Conservation (phyloP, 2,329 filamentous ascomycete genomes). For the Trichoderma atroviride region DNA sequence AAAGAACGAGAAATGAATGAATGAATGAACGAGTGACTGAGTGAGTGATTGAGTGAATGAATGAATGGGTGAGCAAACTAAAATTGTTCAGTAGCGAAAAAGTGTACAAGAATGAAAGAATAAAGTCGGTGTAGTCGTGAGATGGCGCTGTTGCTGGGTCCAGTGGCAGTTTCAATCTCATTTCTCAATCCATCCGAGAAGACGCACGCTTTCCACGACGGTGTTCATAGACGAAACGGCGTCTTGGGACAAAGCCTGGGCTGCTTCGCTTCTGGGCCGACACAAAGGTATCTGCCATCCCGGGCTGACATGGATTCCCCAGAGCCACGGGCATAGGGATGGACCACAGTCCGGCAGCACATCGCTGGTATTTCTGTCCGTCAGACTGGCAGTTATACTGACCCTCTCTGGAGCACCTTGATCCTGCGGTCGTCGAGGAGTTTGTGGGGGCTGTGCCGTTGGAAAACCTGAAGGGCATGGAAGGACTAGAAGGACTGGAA, state of each 20-base stretch:
- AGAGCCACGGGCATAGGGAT: constrained; percentile 51
- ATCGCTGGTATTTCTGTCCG: constrained; percentile 62
- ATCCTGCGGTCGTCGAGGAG: constrained; percentile 37
- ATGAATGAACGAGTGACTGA: neutral
- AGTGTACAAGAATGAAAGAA: constrained; percentile 15
- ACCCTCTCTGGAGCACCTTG: constrained; percentile 56
- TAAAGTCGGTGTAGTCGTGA: neutral
- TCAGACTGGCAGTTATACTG: constrained; percentile 58
- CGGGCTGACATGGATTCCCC: constrained; percentile 54
- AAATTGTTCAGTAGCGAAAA: constrained; percentile 2
- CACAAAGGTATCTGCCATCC: constrained; percentile 34
- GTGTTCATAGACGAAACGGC: neutral
- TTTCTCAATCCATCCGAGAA: neutral
- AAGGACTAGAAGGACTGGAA: neutral
- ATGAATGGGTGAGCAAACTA: neutral
- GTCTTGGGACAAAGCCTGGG: neutral
- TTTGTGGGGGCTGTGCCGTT: neutral
- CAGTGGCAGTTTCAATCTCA: neutral
- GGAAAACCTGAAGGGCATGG: neutral
- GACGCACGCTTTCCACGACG: neutral
- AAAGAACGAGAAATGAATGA: neutral
- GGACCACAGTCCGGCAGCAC: constrained; percentile 62
- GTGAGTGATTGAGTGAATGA: too few species aligned
- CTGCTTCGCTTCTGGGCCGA: constrained; percentile 24
- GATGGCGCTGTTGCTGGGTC: neutral